Evolutionary conservation across 805 yeast species (phyloP).

Genomic region (Peterozyma xylosa): DNA sequence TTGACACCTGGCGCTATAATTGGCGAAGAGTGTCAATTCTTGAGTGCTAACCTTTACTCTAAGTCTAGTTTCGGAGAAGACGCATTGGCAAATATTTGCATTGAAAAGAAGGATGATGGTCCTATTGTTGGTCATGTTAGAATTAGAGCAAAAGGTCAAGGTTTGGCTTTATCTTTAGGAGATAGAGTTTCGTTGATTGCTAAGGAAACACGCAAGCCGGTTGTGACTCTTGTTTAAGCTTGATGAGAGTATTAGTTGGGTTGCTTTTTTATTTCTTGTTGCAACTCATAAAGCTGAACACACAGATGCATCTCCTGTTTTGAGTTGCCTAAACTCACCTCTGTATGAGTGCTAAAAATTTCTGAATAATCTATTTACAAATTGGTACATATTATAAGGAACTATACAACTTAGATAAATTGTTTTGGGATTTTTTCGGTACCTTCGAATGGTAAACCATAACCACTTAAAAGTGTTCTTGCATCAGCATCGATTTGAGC

Average conservation of each 20-base stretch:
- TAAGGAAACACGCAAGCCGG: conserved; percentile 39
- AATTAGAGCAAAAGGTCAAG: conserved; percentile 96
- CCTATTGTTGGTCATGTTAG: conserved; percentile 89
- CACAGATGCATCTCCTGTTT: no score
- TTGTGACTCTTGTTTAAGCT: conserved; percentile 21
- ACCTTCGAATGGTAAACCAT: conserved; percentile 73
- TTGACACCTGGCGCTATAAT: conserved; percentile 88
- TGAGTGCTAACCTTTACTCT: conserved; percentile 91
- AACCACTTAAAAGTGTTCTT: conserved; percentile 70
- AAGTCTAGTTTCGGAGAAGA: conserved; percentile 95
- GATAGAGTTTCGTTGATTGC: conserved; percentile 87
- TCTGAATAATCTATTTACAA: no score
- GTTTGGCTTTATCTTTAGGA: conserved; percentile 89
- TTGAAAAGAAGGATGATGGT: conserved; percentile 72
- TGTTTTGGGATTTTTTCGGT: conserved; percentile 31
- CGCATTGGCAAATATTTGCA: conserved; percentile 91
- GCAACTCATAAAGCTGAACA: no score
- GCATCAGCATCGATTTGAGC: conserved; percentile 92
- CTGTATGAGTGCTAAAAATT: no score
- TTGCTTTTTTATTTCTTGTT: no score
- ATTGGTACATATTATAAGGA: no score
- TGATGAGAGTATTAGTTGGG: not conserved
- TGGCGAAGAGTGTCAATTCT: conserved; percentile 83
- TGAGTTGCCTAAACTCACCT: no score
- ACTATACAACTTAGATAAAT: conserved; percentile 7